phyloP scores from a whole-genome alignment of 164 flowering plant species.

The Cinnamomum chago region DNA sequence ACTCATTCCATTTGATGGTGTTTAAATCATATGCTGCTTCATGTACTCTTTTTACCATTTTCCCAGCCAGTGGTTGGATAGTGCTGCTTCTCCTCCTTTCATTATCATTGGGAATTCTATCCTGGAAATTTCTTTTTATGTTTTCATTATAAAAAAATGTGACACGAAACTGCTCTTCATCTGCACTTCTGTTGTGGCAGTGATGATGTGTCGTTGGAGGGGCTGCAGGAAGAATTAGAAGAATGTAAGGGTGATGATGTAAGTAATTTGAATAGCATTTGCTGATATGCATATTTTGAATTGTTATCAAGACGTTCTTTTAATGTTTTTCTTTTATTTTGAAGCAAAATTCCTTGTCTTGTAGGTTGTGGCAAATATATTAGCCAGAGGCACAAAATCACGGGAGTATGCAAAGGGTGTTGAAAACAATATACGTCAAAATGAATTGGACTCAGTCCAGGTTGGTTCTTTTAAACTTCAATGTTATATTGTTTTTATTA shows the following conservation, averaged over 20 bases:
- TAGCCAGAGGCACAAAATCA: constrained; percentile 76
- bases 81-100: background rate
- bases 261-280: constrained; percentile 20
- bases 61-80: background rate
- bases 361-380: constrained; percentile 83
- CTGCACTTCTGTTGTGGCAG: constrained; percentile 23
- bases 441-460: constrained; percentile 92
- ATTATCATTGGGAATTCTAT: background rate
- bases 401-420: constrained; percentile 87
- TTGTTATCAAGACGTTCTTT: background rate
- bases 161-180: background rate
- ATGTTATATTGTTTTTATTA: background rate
- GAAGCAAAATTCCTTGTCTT: constrained; percentile 5
- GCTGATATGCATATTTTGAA: background rate
- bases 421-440: constrained; percentile 79
- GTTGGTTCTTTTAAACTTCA: constrained; percentile 24
- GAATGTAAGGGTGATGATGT: constrained; percentile 86
- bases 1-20: background rate
- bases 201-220: constrained; percentile 81
- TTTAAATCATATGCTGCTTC: background rate
- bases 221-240: constrained; percentile 82
- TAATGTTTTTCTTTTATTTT: background rate
- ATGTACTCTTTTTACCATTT: background rate
- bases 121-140: background rate
- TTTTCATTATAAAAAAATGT: background rate